Base-by-base conservation (phyloP, 2,329 filamentous ascomycete genomes). In the Botryotinia convoluta region DNA sequence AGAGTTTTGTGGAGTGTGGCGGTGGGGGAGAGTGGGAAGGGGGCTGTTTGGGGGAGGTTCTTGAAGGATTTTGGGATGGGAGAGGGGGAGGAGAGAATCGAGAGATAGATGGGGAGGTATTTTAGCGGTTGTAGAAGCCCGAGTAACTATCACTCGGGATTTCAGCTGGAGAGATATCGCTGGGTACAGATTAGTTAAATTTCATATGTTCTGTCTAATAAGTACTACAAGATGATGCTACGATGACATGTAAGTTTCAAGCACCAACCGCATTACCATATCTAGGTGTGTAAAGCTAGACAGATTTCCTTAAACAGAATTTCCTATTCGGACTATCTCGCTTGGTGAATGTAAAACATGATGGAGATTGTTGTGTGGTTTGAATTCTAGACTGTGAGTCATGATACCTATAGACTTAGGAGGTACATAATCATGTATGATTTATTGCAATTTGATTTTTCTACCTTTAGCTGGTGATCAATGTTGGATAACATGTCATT, bases 1-100 rank as follows among this genome's bases (percentile, higher is more conserved):
- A 74, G 74, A 44, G 73, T 77, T 1, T 39, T 76, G 18, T 77
- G 74, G 74, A 70, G 73, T 35, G 59, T 77, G 51, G 75, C 74
- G 35, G 72, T 76, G 8, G 74, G 73, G 3, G 75, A 75, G 60
- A 73, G 59, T n/a, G 72, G 73, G 1, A 67, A 74, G 29, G 60
- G 69, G 2, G 45, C 69, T 22, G 68, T 77, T 59, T 77, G 74
- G 74, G 74, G 74, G 12, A 57, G 74, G 22, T 77, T 77, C 44
- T 72, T 76, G 70, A 76, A 75, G 39, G 63, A 77, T 72, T 77
- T 75, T 73, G 72, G 73, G 6, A 71, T 35, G 35, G 68, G 59
- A 4, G 67, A 75, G 60, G 37, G 75, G 37, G 42, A 72, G 73
- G 62, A 75, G 14, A 69, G 44, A 14, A 51, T 61, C 39, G 7